phyloP scores from a whole-genome alignment of 1,284 basidiomycete species.

The Lentinula novae-zelandiae region DNA sequence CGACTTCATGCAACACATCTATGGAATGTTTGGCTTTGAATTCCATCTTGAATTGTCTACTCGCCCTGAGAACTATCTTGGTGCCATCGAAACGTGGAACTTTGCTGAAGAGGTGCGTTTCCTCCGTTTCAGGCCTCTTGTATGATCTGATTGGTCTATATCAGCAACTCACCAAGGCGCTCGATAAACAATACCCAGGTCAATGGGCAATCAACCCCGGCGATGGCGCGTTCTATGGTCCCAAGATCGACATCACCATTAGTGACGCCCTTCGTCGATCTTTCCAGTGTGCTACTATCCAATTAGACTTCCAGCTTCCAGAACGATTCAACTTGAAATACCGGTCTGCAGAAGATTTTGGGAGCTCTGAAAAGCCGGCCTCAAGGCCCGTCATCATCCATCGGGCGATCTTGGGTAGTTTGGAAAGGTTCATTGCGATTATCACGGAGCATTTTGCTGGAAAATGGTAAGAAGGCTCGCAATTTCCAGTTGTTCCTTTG shows the following conservation, averaged over 20 bases:
- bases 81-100: conserved; percentile 89
- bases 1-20: conserved; percentile 93
- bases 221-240: conserved; percentile 97
- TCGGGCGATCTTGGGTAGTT: conserved; percentile 91
- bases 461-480: conserved; percentile 72
- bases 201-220: conserved; percentile 95
- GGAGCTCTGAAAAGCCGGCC: conserved; percentile 54
- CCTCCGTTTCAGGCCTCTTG: conserved; percentile 5
- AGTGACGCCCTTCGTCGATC: conserved; percentile 89
- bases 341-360: conserved; percentile 69
- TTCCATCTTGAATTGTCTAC: conserved; percentile 96
- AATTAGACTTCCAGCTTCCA: conserved; percentile 99
- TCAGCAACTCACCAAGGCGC: conserved; percentile 80
- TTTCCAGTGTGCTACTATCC: conserved; percentile 98
- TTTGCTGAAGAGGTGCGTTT: conserved; percentile 71
- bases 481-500: neutral
- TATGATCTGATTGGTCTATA: neutral
- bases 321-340: conserved; percentile 96
- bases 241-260: conserved; percentile 98
- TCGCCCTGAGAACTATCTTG: conserved; percentile 93
- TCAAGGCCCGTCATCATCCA: conserved; percentile 96
- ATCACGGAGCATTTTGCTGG: conserved; percentile 97
- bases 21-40: conserved; percentile 97
- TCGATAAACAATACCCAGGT: conserved; percentile 87
- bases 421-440: conserved; percentile 97